Conservation (phyloP, 352 stramenopile genomes). For the Globisporangium paroecandrum region DNA sequence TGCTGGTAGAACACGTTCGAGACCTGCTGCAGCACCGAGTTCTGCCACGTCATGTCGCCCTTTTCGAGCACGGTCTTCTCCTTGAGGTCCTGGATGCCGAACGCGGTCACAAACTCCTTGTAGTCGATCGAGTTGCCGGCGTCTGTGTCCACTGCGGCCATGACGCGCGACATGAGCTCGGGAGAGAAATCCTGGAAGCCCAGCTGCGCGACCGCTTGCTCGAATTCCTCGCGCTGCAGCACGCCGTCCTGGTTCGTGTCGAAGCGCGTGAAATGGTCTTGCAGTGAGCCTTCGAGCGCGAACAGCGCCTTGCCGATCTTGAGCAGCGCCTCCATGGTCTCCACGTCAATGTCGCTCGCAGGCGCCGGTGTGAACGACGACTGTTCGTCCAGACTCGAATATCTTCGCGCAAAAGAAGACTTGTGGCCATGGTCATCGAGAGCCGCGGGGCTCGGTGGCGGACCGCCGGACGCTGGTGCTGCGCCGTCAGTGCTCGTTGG, state of each 20-base stretch:
- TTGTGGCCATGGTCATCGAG: conserved; percentile 21
- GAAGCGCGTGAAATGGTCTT: conserved; percentile 84
- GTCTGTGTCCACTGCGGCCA: conserved; percentile 86
- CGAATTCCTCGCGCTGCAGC: conserved; percentile 73
- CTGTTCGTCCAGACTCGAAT: conserved; percentile 59
- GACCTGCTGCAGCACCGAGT: conserved; percentile 90
- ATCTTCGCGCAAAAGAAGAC: conserved; percentile 44
- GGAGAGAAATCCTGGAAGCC: conserved; percentile 51
- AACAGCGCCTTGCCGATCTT: conserved; percentile 80
- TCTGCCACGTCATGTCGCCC: conserved; percentile 86
- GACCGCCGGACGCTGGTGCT: not conserved
- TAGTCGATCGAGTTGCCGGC: conserved; percentile 88
- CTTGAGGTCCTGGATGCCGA: conserved; percentile 80
- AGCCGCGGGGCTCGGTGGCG: conserved; percentile 20
- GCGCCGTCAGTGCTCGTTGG: conserved; percentile 19
- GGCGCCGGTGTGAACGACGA: conserved; percentile 55
- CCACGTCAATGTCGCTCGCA: conserved; percentile 64
- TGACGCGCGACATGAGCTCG: conserved; percentile 68
- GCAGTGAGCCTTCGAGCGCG: conserved; percentile 57
- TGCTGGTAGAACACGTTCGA: conserved; percentile 95
- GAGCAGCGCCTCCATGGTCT: conserved; percentile 79
- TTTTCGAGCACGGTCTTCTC: conserved; percentile 51
- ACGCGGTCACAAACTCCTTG: conserved; percentile 91
- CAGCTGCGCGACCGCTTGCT: conserved; percentile 61
- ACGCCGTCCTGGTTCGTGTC: conserved; percentile 85